Percentiles rank a stretch among this genome's conserved stretches.
phyloP scores from a whole-genome alignment of 106 monocot genomes.

The Allium sativum region DNA sequence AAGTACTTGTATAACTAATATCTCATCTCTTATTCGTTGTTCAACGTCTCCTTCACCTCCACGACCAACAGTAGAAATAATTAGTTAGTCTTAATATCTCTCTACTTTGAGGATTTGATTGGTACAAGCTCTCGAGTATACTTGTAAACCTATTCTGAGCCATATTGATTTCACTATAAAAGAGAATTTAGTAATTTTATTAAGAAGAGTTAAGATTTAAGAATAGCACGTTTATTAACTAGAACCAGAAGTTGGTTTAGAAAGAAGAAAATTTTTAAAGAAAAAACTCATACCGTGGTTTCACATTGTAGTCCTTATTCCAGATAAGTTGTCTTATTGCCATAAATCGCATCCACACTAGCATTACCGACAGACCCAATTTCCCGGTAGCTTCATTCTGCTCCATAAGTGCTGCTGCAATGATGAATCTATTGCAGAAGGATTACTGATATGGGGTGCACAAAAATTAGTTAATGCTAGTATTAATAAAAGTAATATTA shows the following conservation, averaged over 20 bases:
- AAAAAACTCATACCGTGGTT: slow-evolving; percentile 60
- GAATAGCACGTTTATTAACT: too few relatives aligned
- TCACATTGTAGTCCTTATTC: slow-evolving; percentile 99
- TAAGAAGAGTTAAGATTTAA: too few relatives aligned
- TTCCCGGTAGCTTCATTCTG: slow-evolving; percentile 36
- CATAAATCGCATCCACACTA: slow-evolving; percentile 99
- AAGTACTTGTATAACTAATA: slow-evolving; percentile 83
- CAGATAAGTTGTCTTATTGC: slow-evolving; percentile 80
- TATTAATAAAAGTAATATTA: too few relatives aligned
- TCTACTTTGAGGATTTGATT: slow-evolving; percentile 47
- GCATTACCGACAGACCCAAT: slow-evolving; percentile 65
- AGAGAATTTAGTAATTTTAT: too few relatives aligned
- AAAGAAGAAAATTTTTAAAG: too few relatives aligned
- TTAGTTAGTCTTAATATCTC: slow-evolving; percentile 76
- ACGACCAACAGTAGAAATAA: slow-evolving; percentile 84
- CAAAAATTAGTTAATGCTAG: too few relatives aligned
- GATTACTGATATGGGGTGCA: neutral
- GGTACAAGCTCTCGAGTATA: slow-evolving; percentile 56
- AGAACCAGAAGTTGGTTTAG: too few relatives aligned
- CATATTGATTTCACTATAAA: slow-evolving; percentile 90
- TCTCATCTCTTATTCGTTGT: slow-evolving; percentile 92
- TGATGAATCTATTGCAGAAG: slow-evolving; percentile 59
- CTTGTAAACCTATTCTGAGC: slow-evolving; percentile 84
- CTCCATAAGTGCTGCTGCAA: slow-evolving; percentile 69
- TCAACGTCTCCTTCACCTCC: slow-evolving; percentile 99